Evolutionary conservation across 768 basidiomycete genomes (phyloP), one percentile per base, ranked within the genome.

Genomic region (Lactarius indigo): DNA sequence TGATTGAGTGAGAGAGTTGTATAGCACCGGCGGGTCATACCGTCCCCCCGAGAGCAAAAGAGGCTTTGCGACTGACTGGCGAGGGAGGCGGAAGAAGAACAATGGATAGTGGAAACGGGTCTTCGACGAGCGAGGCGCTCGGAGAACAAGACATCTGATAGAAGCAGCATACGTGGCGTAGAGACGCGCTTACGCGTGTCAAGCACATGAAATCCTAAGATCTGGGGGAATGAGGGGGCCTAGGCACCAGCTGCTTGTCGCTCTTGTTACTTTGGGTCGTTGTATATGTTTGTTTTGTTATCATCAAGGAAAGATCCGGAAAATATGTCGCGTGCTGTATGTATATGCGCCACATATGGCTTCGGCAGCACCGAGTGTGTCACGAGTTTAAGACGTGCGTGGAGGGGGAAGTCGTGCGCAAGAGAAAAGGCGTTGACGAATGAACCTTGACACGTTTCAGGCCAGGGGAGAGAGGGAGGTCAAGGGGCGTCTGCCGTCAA

Each of bases 271-370:
- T 50, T 50, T 52, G 5, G 26, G 50, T 50, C 47, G 33, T 37
- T 47, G 41, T 65, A 13, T 35, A 47, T 61, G 55, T 57, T 66
- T 56, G 59, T 65, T 54, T 66, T 56, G 59, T 65, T 54, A 26
- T 59, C 33, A 63, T 63, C 44, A 42, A 18, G 66, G 66, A 68
- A 68, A 68, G 66, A 68, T 68, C 66, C 66, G 63, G 62, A 23
- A 39, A n/a, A 35, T 26, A 52, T 52, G 56, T n/a, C 42, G 56
- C 61, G 55, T 56, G 57, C n/a, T 63, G 23, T 54, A n/a, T 57
- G 31, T 30, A 54, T 55, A 39, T 44, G 52, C 54, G 63, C 66
- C 52, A 64, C 26, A 64, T 59, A 47, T 60, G 63, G 62, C 52
- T 35, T 59, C 28, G 57, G 59, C 52, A 47, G 50, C 17, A 63